Base-by-base conservation (phyloP, 352 stramenopile species). In the Pythium scleroteichum region DNA sequence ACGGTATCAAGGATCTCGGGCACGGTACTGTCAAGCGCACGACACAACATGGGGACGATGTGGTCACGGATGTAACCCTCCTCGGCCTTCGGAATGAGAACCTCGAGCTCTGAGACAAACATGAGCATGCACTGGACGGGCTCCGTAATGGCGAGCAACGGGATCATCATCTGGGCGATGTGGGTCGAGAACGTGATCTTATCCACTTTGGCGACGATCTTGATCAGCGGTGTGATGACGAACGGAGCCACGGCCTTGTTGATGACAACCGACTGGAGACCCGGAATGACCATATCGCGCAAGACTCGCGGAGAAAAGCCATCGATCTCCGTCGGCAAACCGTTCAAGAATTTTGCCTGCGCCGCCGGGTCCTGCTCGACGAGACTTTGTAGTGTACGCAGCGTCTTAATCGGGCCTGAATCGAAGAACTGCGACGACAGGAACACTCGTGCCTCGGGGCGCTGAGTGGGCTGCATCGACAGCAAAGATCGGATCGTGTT, bases 41-140 rank as follows among this genome's bases (percentile, higher is more conserved):
- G 84, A 48, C 84, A 94, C 19, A 95, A 59, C 86, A 95, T 94
- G 2, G 86, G 86, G 7, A 95, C 86, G 56, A 95, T 83, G 59
- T 95, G 86, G 57, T 95, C 86, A n/a, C 86, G 84, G 49, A 93
- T 94, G 71, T 91, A 95, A n/a, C 68, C 80, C 23, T 95, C 84
- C 29, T 95, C 86, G 1, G 86, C 86, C 53, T 95, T 95, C 1
- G 84, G 84, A 20, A 95, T 79, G 22, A 95, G 63, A 24, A 81
- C 76, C 54, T 95, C 84, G 13, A 95, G 64, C 49, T 93, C 85
- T 27, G 82, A 92, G 12, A 95, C 86, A 44, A 95, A 95, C 84
- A 94, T 95, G 39, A 95, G 82, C 86, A 95, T 95, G 56, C 84
- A 94, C 64, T 95, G 86, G 29, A 94, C 84, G 1, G 86, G 86